phyloP scores from a whole-genome alignment of 108 stramenopile species.

The Stephanodiscus triporus region DNA sequence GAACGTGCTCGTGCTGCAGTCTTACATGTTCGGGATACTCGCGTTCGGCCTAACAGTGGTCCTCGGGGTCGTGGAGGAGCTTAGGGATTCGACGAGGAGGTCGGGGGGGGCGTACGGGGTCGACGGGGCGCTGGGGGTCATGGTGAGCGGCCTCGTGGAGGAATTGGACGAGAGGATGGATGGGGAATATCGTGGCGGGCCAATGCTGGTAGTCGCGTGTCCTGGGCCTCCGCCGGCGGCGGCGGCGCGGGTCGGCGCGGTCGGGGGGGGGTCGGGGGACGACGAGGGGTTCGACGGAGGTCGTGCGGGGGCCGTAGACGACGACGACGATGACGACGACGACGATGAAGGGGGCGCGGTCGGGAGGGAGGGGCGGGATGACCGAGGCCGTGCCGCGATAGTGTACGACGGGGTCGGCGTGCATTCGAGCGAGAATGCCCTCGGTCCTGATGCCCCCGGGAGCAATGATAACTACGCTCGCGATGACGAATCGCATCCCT shows the following conservation, averaged over 20 bases:
- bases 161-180: conserved; percentile 61
- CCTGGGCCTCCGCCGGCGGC: not conserved
- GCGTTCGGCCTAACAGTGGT: conserved; percentile 51
- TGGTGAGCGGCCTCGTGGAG: conserved; percentile 71
- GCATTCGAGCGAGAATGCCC: no score
- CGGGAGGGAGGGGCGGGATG: not conserved
- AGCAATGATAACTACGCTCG: not conserved
- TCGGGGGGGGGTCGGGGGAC: not conserved
- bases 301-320: no score
- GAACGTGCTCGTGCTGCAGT: conserved; percentile 47
- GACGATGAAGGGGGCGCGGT: not conserved
- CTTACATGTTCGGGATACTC: conserved; percentile 52
- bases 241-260: not conserved
- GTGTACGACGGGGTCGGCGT: not conserved
- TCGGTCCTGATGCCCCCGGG: not conserved
- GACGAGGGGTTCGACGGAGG: no score
- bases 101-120: conserved; percentile 80
- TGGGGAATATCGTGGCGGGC: conserved; percentile 17
- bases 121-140: conserved; percentile 61
- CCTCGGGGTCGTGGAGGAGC: conserved; percentile 50
- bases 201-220: not conserved
- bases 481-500: not conserved
- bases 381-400: not conserved
- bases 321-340: not conserved
- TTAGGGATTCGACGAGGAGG: conserved; percentile 31